phyloP scores from a whole-genome alignment of 306 rosid species.

The Geum urbanum region DNA sequence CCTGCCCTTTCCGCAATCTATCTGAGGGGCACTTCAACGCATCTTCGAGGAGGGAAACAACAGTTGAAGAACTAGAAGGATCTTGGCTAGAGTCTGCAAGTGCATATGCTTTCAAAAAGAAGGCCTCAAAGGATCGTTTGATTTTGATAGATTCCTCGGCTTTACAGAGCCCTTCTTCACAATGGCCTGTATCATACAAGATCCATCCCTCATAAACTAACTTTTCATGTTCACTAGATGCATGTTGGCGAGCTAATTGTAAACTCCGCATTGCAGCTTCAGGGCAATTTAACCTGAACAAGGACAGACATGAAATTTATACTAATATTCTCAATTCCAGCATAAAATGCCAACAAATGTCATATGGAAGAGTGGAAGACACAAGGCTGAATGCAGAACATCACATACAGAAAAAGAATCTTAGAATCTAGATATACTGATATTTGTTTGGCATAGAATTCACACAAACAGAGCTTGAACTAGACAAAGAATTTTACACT shows the following conservation, averaged over 20 bases:
- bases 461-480: too few relatives aligned
- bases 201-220: slow-evolving; percentile 95
- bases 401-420: not conserved
- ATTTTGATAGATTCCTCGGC: slow-evolving; percentile 84
- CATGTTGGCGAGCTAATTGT: slow-evolving; percentile 84
- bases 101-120: slow-evolving; percentile 88
- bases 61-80: slow-evolving; percentile 67
- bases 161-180: slow-evolving; percentile 80
- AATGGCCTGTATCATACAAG: slow-evolving; percentile 86
- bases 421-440: not conserved
- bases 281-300: slow-evolving; percentile 79
- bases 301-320: slow-evolving; percentile 23
- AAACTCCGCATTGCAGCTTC: slow-evolving; percentile 90
- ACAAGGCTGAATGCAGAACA: slow-evolving; percentile 12
- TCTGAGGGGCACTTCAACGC: slow-evolving; percentile 92
- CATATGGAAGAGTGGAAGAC: not conserved
- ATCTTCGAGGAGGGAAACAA: slow-evolving; percentile 77
- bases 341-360: not conserved
- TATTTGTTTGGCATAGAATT: too few relatives aligned
- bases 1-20: slow-evolving; percentile 96
- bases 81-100: slow-evolving; percentile 81
- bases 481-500: too few relatives aligned
- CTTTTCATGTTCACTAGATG: slow-evolving; percentile 73
- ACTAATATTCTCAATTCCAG: slow-evolving; percentile 2
- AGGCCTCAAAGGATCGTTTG: slow-evolving; percentile 88